A percentile compares a stretch with the other conserved stretches of the same genome.
Conservation (phyloP, 257 asterid species). For the Penstemon davidsonii region DNA sequence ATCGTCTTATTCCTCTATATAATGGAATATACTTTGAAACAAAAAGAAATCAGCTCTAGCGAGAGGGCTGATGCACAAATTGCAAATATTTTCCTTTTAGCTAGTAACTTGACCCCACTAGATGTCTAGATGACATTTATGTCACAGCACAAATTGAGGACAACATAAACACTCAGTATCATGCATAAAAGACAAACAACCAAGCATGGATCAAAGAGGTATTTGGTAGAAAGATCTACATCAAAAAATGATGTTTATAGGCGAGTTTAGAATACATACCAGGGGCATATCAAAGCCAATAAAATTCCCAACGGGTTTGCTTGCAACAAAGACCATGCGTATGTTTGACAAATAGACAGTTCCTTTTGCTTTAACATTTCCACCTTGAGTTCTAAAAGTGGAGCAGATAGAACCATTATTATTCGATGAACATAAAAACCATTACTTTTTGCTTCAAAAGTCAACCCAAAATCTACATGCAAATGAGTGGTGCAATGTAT, state of each 20-base stretch:
- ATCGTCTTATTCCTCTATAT: too few relatives aligned
- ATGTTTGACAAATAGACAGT: slow-evolving; percentile 85
- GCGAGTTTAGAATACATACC: slow-evolving; percentile 49
- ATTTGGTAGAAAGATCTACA: neutral
- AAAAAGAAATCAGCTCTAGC: too few relatives aligned
- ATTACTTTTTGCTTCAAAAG: slow-evolving; percentile 9
- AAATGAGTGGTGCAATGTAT: slow-evolving; percentile 1
- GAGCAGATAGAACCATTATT: slow-evolving; percentile 11
- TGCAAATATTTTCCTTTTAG: too few relatives aligned
- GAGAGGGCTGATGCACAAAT: too few relatives aligned
- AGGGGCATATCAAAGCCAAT: slow-evolving; percentile 85
- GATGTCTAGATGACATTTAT: too few relatives aligned
- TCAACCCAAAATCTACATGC: neutral
- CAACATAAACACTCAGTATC: neutral
- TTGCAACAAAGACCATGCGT: slow-evolving; percentile 92
- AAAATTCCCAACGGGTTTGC: slow-evolving; percentile 63
- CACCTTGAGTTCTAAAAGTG: slow-evolving; percentile 60
- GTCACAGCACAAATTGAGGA: neutral
- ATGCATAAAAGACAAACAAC: neutral
- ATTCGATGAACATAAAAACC: slow-evolving; percentile 4
- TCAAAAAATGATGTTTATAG: neutral
- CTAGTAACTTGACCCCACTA: too few relatives aligned
- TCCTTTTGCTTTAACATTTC: slow-evolving; percentile 79
- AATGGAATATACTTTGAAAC: too few relatives aligned
- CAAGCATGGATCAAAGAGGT: slow-evolving; percentile 1